Base-by-base conservation (phyloP, 2,329 filamentous ascomycete species). In the Aspergillus aculeatinus region DNA sequence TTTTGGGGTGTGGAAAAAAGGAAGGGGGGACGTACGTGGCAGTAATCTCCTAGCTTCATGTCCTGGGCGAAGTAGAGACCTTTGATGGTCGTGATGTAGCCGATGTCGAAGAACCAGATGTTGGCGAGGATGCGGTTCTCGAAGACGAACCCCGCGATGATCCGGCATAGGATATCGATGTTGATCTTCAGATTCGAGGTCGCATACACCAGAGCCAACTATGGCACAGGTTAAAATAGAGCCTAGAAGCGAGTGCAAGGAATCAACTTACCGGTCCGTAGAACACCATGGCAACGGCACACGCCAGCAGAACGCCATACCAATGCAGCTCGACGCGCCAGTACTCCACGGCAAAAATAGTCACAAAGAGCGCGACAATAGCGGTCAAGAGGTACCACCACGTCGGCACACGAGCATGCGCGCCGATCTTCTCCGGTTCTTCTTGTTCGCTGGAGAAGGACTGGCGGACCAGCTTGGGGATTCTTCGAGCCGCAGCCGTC, bases 51-150 rank as follows among this genome's bases (percentile, higher is more conserved):
- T 4, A 72, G 59, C 52, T 72, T 72, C 69, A 72, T 71, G 54
- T 69, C 69, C 42, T 68, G 63, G 4, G 67, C 65, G 42, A 70
- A 71, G 48, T 68, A 70, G 3, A 68, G 60, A 7, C 68, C 66
- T 39, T 72, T 68, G 60, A 69, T 67, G 29, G 63, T 66, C 14
- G 62, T 65, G 57, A 68, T 70, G 52, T 73, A 73, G 51, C 60
- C 66, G 48, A 59, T 54, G 35, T 65, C 61, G 59, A 68, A 68
- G 61, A 71, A 72, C 70, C 61, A 72, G 53, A 56, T 70, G 35
- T 73, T 74, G 29, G 68, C 70, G n/a, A 74, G 62, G n/a, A 71
- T 65, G 51, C 67, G 67, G 11, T 71, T 70, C n/a, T 70, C 65
- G 39, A 70, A 74, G 31, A 72, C 65, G 25, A 70, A 72, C 0